phyloP scores from a whole-genome alignment of 2,329 filamentous ascomycete genomes.

The Pseudogymnoascus sp. region DNA sequence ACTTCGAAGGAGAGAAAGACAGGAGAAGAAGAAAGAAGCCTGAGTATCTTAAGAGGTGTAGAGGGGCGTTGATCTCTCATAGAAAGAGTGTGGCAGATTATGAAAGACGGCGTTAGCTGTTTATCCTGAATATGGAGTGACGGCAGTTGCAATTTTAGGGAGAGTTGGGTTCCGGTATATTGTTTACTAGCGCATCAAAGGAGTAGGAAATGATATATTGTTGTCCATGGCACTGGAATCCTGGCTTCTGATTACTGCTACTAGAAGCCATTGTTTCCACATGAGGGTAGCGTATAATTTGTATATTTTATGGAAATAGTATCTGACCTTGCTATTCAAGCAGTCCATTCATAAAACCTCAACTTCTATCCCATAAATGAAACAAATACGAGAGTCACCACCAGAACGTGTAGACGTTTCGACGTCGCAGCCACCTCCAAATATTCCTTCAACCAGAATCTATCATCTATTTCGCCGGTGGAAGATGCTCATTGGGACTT shows the following conservation, averaged over 20 bases:
- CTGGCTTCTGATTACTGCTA: not conserved
- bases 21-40: not conserved
- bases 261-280: not conserved
- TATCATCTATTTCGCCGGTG: not conserved
- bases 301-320: not conserved
- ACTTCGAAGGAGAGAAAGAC: not conserved
- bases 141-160: not conserved
- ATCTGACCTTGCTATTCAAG: not conserved
- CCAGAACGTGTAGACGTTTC: not conserved
- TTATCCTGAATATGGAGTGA: not conserved
- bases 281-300: not conserved
- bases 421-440: not conserved
- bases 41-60: not conserved
- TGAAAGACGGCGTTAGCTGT: not conserved
- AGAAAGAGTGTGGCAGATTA: not conserved
- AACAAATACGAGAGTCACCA: not conserved
- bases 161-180: not conserved
- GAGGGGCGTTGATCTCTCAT: not conserved
- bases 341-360: not conserved
- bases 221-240: not conserved
- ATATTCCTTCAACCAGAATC: not conserved
- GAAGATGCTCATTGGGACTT: not conserved
- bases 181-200: not conserved
- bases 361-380: not conserved
- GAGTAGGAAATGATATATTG: not conserved